A percentile compares a stretch with the other conserved stretches of the same genome.
Conservation (phyloP, 768 basidiomycete genomes). For the Suillus bovinus region DNA sequence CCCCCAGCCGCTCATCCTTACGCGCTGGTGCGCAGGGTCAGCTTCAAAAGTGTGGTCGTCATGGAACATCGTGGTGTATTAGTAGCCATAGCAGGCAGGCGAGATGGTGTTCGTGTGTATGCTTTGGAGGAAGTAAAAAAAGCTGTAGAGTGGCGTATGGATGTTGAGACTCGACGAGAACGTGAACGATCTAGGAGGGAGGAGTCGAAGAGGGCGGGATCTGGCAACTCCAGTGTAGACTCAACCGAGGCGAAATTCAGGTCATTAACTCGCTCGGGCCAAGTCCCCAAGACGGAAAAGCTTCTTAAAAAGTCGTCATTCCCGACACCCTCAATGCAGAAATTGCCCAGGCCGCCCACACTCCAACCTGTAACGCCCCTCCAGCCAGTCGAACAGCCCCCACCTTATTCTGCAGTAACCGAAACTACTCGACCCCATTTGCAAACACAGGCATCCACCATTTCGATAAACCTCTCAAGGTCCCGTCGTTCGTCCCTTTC, state of each 20-base stretch:
- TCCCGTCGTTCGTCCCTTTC: conserved; percentile 56
- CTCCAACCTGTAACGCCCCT: conserved; percentile 20
- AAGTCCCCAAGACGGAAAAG: conserved; percentile 23
- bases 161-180: conserved; percentile 75
- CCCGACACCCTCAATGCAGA: conserved; percentile 17
- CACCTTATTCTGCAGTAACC: conserved; percentile 54
- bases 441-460: conserved; percentile 41
- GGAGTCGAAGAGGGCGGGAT: conserved; percentile 53
- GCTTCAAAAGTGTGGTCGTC: conserved; percentile 85
- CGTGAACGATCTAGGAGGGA: conserved; percentile 71
- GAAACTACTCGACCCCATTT: conserved; percentile 33
- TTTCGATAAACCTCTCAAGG: conserved; percentile 44
- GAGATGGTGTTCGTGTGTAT: conserved; percentile 87
- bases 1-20: conserved; percentile 79
- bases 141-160: conserved; percentile 86
- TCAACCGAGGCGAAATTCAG: conserved; percentile 50
- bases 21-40: conserved; percentile 77
- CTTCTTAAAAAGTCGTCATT: conserved; percentile 20
- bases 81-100: conserved; percentile 85
- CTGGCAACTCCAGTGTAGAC: conserved; percentile 36
- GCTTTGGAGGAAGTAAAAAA: conserved; percentile 85
- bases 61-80: conserved; percentile 91
- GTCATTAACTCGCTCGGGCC: conserved; percentile 47
- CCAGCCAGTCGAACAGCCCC: conserved; percentile 56
- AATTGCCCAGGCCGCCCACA: conserved; percentile 29